Evolutionary conservation across 306 rosid species (phyloP), one percentile per base, ranked within the genome.

Genomic region (Dryas octopetala): DNA sequence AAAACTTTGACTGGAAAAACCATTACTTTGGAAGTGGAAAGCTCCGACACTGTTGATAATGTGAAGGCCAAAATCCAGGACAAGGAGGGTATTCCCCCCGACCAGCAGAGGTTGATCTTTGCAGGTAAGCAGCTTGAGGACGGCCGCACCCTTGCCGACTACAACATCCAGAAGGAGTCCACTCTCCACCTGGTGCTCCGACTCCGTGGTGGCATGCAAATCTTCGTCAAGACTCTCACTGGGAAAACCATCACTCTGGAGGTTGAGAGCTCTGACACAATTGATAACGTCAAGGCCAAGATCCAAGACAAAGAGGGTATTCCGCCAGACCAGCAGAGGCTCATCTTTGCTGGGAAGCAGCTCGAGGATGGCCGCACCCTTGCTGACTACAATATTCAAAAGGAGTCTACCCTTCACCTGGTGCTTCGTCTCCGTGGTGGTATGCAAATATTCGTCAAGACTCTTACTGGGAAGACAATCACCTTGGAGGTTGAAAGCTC

Each of bases 361-460:
- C 64, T 64, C 4, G 79, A 66, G 53, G 74, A 76, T 26, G 79
- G 79, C 0, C 16, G 79, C 3, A 66, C 79, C 5, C 71, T 76
- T 45, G 79, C 79, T 0, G 79, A 76, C 11, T 76, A 76, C 11
- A 76, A 76, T 1, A 76, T 76, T 4, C 79, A 76, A 46, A 76
- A 76, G 49, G 79, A 76, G 1, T 76, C 79, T 0, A 76, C 79
- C 1, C 57, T 76, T 6, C 79, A 76, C 11, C 32, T 76, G 74
- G 79, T 76, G n/a, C 43, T 76, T 0, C 79, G 79, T 1, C 45
- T 76, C 26, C 79, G 79, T 57, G 79, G 79, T 32, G 79, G 79
- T 7, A 76, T 76, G 79, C 79, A 76, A 16, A 76, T 76, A 1
- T 76, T 76, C 4, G 79, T 76, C 59, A 76, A 76, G 40, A 76